These are phyloP conservation scores for Dittrichia graveolens DNA, from an alignment of 129 eudicot genomes.

Conservation along the genomic window DNA sequence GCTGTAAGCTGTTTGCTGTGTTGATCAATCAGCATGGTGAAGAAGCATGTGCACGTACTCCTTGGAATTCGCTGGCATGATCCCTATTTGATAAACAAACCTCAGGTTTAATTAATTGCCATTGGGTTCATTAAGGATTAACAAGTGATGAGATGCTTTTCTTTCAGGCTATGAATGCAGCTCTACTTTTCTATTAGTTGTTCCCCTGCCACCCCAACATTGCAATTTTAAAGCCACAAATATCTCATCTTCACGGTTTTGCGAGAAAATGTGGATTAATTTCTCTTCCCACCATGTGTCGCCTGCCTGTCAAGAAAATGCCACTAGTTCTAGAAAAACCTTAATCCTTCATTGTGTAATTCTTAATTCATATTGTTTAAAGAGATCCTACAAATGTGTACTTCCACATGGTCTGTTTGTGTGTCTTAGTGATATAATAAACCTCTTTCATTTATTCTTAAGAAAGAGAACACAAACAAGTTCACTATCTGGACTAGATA, in stretches of 20 bases:
- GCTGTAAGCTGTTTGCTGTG: background rate
- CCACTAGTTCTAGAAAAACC: slow-evolving; percentile 3
- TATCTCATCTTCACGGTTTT: slow-evolving; percentile 31
- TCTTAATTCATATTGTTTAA: slow-evolving; percentile 2
- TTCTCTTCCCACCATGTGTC: slow-evolving; percentile 19
- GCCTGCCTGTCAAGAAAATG: slow-evolving; percentile 16
- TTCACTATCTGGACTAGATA: background rate
- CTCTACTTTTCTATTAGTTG: slow-evolving; percentile 18
- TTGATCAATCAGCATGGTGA: background rate
- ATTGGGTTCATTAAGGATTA: slow-evolving; percentile 26
- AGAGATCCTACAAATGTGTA: slow-evolving; percentile 15
- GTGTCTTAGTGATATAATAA: background rate
- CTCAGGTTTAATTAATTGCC: slow-evolving; percentile 12
- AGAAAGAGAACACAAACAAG: background rate
- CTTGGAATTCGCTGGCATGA: slow-evolving; percentile 13
- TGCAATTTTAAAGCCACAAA: slow-evolving; percentile 36
- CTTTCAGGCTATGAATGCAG: slow-evolving; percentile 10
- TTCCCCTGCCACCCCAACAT: slow-evolving; percentile 33
- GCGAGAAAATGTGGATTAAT: background rate
- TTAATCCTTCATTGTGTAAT: slow-evolving; percentile 1
- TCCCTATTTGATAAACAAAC: slow-evolving; percentile 26
- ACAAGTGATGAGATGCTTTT: slow-evolving; percentile 18
- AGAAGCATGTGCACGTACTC: slow-evolving; percentile 27
- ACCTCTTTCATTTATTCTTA: background rate
- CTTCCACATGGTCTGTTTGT: slow-evolving; percentile 7